Evolutionary conservation across 768 basidiomycete genomes (phyloP).

Genomic region (Termitomyces sp.): DNA sequence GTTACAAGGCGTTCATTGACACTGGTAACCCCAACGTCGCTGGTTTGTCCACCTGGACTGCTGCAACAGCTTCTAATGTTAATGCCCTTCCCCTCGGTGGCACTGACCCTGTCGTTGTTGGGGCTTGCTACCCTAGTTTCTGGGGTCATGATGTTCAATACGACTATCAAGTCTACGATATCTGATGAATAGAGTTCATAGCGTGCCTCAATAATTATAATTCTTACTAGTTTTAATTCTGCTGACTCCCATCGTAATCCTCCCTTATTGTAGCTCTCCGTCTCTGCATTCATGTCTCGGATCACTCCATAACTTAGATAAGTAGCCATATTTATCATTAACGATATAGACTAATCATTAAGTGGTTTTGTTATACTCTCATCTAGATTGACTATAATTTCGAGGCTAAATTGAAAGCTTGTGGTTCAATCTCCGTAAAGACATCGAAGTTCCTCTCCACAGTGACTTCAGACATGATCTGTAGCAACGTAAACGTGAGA

Average conservation of each 20-base stretch:
- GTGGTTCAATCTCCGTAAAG: constrained; percentile 47
- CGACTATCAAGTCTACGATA: constrained; percentile 66
- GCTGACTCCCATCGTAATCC: constrained; percentile 5
- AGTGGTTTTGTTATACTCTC: background rate
- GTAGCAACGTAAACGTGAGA: constrained; percentile 3
- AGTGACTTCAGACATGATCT: constrained; percentile 49
- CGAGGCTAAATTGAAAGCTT: constrained; percentile 21
- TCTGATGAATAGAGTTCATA: constrained; percentile 23
- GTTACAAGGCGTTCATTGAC: constrained; percentile 63
- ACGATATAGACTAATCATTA: background rate
- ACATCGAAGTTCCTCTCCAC: constrained; percentile 66
- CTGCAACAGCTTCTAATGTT: constrained; percentile 47
- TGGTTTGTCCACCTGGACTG: constrained; percentile 48
- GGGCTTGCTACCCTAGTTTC: constrained; percentile 61
- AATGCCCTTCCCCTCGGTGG: constrained; percentile 63
- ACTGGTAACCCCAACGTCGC: constrained; percentile 59
- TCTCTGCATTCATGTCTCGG: constrained; percentile 3
- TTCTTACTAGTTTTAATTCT: background rate
- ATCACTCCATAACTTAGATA: background rate
- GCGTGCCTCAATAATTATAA: background rate
- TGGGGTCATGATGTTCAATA: constrained; percentile 64
- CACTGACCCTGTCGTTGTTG: constrained; percentile 43
- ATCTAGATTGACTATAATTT: constrained; percentile 22
- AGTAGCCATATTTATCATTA: constrained; percentile 15
- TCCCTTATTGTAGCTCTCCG: constrained; percentile 19